phyloP scores from a whole-genome alignment of 768 basidiomycete species.

The Suillus sp. region DNA sequence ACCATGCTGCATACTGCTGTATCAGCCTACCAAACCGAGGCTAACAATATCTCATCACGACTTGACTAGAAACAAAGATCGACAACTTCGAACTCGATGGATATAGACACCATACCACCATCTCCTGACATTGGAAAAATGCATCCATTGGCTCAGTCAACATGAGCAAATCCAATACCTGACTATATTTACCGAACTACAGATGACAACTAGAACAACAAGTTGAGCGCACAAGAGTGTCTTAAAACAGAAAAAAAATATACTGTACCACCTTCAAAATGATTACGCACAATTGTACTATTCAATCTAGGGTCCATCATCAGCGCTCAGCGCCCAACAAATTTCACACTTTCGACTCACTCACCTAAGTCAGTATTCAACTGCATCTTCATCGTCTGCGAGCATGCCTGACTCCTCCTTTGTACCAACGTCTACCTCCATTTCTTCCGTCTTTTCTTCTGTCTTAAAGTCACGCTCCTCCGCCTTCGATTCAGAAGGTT shows the following conservation, averaged over 20 bases:
- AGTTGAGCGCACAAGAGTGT: constrained; percentile 8
- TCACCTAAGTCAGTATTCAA: constrained; percentile 59
- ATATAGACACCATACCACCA: neutral
- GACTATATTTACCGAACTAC: constrained; percentile 9
- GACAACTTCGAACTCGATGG: neutral
- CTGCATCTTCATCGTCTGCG: constrained; percentile 79
- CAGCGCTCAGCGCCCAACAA: neutral
- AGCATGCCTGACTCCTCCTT: constrained; percentile 48
- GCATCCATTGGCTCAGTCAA: neutral
- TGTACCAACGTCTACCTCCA: constrained; percentile 24
- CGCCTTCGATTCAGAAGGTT: constrained; percentile 9
- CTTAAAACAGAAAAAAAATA: constrained; percentile 1
- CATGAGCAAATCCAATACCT: neutral
- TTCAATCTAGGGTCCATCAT: constrained; percentile 5
- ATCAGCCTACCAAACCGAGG: neutral
- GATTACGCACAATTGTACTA: constrained; percentile 5
- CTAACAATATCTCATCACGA: neutral
- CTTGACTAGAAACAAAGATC: neutral
- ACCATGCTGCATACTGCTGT: neutral
- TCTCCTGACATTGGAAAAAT: neutral
- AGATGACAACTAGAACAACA: constrained; percentile 11
- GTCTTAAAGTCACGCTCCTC: constrained; percentile 14
- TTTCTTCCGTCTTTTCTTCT: constrained; percentile 31
- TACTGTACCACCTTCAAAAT: constrained; percentile 11
- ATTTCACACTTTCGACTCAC: neutral